Percentiles rank a stretch among this genome's conserved stretches.
These are phyloP conservation scores for Tubosaeta brunneosetosa DNA, from an alignment of 768 basidiomycete genomes.

Conservation along the genomic window DNA sequence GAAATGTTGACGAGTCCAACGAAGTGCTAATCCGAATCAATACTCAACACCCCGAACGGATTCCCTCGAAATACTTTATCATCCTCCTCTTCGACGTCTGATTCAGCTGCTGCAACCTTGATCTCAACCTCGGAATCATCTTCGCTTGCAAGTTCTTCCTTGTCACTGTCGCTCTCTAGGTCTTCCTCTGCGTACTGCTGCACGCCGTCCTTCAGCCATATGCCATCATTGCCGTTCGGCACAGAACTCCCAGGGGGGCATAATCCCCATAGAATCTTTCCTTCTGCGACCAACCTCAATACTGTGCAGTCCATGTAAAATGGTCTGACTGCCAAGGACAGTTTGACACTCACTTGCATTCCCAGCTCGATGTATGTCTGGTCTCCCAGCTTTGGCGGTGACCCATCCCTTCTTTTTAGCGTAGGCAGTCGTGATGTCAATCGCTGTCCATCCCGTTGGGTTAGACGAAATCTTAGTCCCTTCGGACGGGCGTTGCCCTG, in stretches of 20 bases:
- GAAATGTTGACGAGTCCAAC: no score
- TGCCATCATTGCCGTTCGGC: constrained; percentile 39
- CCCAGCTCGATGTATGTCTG: constrained; percentile 85
- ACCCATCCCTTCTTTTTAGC: constrained; percentile 77
- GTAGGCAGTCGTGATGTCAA: constrained; percentile 76
- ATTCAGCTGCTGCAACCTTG: constrained; percentile 10
- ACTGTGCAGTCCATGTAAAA: constrained; percentile 40
- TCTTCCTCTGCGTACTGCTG: constrained; percentile 20
- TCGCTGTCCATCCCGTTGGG: constrained; percentile 66
- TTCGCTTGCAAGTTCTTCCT: constrained; percentile 16
- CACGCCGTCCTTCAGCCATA: constrained; percentile 49
- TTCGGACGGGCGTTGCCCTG: constrained; percentile 32
- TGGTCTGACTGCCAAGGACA: background rate
- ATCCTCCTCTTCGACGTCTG: constrained; percentile 21
- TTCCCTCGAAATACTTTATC: background rate
- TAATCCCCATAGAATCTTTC: constrained; percentile 77
- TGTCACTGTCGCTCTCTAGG: constrained; percentile 28
- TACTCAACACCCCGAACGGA: constrained; percentile 30
- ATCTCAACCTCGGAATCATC: constrained; percentile 1
- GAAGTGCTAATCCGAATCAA: constrained; percentile 16
- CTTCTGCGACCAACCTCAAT: constrained; percentile 78
- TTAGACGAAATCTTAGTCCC: constrained; percentile 9
- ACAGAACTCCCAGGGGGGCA: constrained; percentile 56
- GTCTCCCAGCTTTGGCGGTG: constrained; percentile 87
- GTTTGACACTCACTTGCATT: constrained; percentile 67